phyloP scores from a whole-genome alignment of 2,329 filamentous ascomycete species.

The Leptographium procerum region DNA sequence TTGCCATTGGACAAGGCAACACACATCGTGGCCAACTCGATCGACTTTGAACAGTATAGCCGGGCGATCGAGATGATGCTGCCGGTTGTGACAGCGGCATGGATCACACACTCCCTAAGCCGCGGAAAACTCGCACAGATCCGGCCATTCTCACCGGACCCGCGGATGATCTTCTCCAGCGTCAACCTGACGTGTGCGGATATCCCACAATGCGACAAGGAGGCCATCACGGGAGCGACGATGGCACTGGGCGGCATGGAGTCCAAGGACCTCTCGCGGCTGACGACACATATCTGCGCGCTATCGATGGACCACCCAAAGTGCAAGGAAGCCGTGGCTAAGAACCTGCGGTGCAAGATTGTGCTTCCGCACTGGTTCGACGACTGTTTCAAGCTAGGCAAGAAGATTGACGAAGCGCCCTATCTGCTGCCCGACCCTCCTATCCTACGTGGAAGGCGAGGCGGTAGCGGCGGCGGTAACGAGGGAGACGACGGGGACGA shows the following conservation, averaged over 20 bases:
- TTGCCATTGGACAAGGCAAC: slow-evolving; percentile 37
- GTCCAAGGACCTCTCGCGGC: slow-evolving; percentile 55
- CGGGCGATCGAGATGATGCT: slow-evolving; percentile 66
- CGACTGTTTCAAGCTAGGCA: slow-evolving; percentile 86
- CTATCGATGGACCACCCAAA: slow-evolving; percentile 65
- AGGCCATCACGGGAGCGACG: slow-evolving; percentile 82
- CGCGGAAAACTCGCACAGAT: slow-evolving; percentile 64
- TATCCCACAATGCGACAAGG: slow-evolving; percentile 75
- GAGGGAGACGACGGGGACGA: slow-evolving; percentile 28
- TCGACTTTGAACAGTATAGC: slow-evolving; percentile 84
- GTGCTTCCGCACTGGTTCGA: slow-evolving; percentile 97
- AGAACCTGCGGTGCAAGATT: slow-evolving; percentile 62
- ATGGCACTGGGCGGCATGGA: slow-evolving; percentile 82
- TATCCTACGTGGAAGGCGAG: slow-evolving; percentile 41
- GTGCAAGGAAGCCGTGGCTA: slow-evolving; percentile 50
- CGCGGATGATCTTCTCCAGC: slow-evolving; percentile 77
- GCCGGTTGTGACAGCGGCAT: slow-evolving; percentile 70
- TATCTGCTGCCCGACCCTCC: slow-evolving; percentile 81
- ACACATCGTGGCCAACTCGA: slow-evolving; percentile 57
- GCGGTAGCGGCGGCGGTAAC: too few relatives aligned
- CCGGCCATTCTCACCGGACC: slow-evolving; percentile 81
- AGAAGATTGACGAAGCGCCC: slow-evolving; percentile 77
- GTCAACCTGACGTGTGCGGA: slow-evolving; percentile 75
- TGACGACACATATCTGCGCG: slow-evolving; percentile 83
- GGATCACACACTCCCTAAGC: slow-evolving; percentile 62